Base-by-base conservation (phyloP, 2,329 filamentous ascomycete genomes). In the Clonostachys sp. region DNA sequence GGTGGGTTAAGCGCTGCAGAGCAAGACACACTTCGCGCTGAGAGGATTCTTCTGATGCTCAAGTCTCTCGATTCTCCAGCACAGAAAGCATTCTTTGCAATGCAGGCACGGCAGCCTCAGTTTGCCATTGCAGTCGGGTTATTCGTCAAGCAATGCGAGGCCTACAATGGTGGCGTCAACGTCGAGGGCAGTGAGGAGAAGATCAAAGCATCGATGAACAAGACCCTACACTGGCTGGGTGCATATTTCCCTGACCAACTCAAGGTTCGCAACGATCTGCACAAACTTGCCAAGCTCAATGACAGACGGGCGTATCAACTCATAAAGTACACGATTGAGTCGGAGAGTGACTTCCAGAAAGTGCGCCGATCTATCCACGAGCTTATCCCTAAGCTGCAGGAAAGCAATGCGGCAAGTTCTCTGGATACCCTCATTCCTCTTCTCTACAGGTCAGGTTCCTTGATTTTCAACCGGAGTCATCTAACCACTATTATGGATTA, bases 391-490 rank as follows among this genome's bases (percentile, higher is more conserved):
- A 84, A 91, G 49, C 77, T 95, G 35, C 86, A 91, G 55, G 78
- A 46, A 81, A 81, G 18, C 74, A 36, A 40, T 12, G 77, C 78
- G 46, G 66, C 80, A n/a, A 72, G 74, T 30, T 75, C 94, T 42
- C 70, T 95, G 5, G 89, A 95, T 35, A 95, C 90, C 0, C 64
- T 99, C 24, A 80, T 86, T 6, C 87, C 91, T 6, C 74, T 99
- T 14, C 72, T 97, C 5, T 96, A 95, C 62, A 84, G 90, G 41
- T 86, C 86, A 47, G 87, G 89, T 34, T 84, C 89, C 49, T 77
- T 99, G 53, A 80, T 96, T 54, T 96, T 95, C 71, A 99, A 96
- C 70, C 85, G 89, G 60, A 97, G 92, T 62, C 91, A 99, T 62
- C 84, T 99, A 16, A 84, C 91, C 4, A 84, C 89, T 1, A 92